phyloP scores from a whole-genome alignment of 2,329 filamentous ascomycete species.

The Periconia digitata region DNA sequence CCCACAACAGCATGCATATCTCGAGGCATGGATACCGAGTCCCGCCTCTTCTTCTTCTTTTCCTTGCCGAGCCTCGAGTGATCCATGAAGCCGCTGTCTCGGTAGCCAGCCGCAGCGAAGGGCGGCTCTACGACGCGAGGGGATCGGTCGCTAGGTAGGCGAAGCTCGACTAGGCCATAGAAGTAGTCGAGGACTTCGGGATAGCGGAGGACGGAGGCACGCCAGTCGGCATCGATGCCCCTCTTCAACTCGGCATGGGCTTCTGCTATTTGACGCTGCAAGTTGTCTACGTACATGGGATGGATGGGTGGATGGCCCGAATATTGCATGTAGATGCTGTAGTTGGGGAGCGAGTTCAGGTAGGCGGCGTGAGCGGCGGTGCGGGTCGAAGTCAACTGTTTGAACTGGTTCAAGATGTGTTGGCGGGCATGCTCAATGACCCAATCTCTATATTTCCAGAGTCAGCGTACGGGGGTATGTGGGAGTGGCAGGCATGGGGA shows the following conservation, averaged over 20 bases:
- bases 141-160: constrained; percentile 60
- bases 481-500: background rate
- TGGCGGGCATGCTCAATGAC: constrained; percentile 49
- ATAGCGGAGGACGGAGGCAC: constrained; percentile 72
- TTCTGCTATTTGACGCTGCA: constrained; percentile 58
- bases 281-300: constrained; percentile 41
- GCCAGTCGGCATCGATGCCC: constrained; percentile 79
- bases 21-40: constrained; percentile 24
- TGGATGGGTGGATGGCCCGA: constrained; percentile 48
- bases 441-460: constrained; percentile 44
- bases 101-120: constrained; percentile 42
- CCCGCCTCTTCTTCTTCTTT: constrained; percentile 41
- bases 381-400: constrained; percentile 43
- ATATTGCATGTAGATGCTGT: constrained; percentile 50
- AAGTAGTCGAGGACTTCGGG: constrained; percentile 81
- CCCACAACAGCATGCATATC: constrained; percentile 21
- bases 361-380: constrained; percentile 47
- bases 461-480: constrained; percentile 16
- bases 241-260: constrained; percentile 69
- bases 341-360: constrained; percentile 49
- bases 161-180: constrained; percentile 69
- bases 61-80: constrained; percentile 26
- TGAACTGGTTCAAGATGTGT: constrained; percentile 48
- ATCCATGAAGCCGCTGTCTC: constrained; percentile 36
- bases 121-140: constrained; percentile 42